Conservation (phyloP, 2,329 filamentous ascomycete species). For the Macrophomina phaseolina region DNA sequence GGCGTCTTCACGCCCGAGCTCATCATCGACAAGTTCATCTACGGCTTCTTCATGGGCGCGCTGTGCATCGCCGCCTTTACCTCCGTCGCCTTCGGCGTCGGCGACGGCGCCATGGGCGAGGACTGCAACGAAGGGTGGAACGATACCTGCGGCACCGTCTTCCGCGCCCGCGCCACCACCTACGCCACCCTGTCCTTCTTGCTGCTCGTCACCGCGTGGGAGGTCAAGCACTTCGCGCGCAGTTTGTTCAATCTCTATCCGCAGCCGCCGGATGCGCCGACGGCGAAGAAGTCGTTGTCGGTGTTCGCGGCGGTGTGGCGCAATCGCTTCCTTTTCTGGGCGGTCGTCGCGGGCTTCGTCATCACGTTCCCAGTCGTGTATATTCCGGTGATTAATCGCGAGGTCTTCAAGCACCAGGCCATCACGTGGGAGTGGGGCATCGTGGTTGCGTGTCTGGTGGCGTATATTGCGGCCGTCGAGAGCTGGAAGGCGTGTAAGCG, state of each 20-base stretch:
- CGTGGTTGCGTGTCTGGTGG: constrained; percentile 47
- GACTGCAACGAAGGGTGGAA: constrained; percentile 54
- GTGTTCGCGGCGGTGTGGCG: constrained; percentile 47
- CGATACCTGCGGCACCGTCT: constrained; percentile 48
- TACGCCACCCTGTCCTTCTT: constrained; percentile 53
- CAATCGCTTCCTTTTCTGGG: constrained; percentile 54
- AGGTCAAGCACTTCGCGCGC: constrained; percentile 53
- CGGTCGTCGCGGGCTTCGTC: constrained; percentile 47
- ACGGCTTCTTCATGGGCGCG: constrained; percentile 53
- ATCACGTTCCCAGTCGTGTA: constrained; percentile 54
- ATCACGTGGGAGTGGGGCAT: constrained; percentile 56
- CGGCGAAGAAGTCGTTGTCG: constrained; percentile 37
- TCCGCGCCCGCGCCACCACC: constrained; percentile 52
- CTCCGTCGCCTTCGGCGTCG: constrained; percentile 51
- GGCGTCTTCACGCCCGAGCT: constrained; percentile 55
- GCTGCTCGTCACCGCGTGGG: constrained; percentile 55
- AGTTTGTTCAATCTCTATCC: constrained; percentile 55
- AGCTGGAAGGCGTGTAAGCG: constrained; percentile 54
- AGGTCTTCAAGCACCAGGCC: constrained; percentile 52
- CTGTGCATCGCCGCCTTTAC: constrained; percentile 53
- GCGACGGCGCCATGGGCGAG: constrained; percentile 49
- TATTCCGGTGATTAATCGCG: constrained; percentile 51
- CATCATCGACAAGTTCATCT: constrained; percentile 56
- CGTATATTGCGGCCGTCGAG: constrained; percentile 51
- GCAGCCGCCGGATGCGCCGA: constrained; percentile 31